Percentiles rank a stretch among this genome's conserved stretches.
phyloP scores from a whole-genome alignment of 2,329 filamentous ascomycete genomes.

The Septoria linicola region DNA sequence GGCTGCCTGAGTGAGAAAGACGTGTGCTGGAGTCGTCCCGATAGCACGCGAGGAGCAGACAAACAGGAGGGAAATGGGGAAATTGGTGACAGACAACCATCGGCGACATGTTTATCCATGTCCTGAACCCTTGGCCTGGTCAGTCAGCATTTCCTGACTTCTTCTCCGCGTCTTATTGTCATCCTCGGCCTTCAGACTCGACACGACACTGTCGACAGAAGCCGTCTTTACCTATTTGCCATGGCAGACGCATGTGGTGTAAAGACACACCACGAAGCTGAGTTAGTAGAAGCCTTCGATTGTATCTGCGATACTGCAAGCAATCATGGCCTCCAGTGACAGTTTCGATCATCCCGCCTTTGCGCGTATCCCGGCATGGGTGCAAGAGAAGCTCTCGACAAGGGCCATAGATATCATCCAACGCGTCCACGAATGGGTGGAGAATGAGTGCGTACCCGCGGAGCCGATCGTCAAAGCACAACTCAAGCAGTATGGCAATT shows the following conservation, averaged over 20 bases:
- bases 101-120: too few species aligned
- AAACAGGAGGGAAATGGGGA: too few species aligned
- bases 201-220: constrained; percentile 7
- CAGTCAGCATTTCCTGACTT: background rate
- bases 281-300: background rate
- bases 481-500: constrained; percentile 24
- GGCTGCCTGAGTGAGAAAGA: too few species aligned
- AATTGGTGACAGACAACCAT: too few species aligned
- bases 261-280: background rate
- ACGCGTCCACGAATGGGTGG: constrained; percentile 28
- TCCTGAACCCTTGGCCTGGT: background rate
- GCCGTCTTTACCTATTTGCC: constrained; percentile 9
- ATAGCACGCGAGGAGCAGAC: too few species aligned
- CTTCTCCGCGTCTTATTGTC: background rate
- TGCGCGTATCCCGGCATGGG: constrained; percentile 26
- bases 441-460: constrained; percentile 29
- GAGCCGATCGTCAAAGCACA: constrained; percentile 30
- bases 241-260: constrained; percentile 5
- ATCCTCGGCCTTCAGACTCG: background rate
- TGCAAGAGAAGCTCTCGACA: constrained; percentile 28
- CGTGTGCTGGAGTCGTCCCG: too few species aligned
- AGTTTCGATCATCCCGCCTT: constrained; percentile 24
- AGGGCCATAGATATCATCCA: constrained; percentile 28
- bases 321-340: background rate
- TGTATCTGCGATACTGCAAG: too few species aligned